Conservation (phyloP, 345 rosid species). For the Linum trigynum region DNA sequence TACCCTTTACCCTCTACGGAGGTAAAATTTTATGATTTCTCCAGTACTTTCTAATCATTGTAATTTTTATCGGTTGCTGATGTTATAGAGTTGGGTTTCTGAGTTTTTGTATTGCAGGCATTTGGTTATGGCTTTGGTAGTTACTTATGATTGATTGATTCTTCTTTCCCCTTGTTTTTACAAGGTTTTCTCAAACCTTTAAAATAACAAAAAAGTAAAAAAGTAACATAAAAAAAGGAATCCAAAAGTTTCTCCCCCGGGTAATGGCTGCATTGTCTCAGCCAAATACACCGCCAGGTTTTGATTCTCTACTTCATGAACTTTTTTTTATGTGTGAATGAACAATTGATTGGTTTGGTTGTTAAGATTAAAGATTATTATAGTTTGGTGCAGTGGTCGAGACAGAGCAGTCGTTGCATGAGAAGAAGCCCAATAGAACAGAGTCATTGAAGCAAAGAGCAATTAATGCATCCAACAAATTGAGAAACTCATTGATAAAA, state of each 20-base stretch:
- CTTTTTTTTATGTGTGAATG: not conserved
- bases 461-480: slow-evolving; percentile 58
- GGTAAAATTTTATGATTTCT: slow-evolving; percentile 23
- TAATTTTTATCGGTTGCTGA: not conserved
- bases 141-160: not conserved
- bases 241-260: not conserved
- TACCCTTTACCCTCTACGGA: slow-evolving; percentile 33
- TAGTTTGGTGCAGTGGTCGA: slow-evolving; percentile 17
- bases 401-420: slow-evolving; percentile 34
- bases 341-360: too few relatives aligned
- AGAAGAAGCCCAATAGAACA: slow-evolving; percentile 37
- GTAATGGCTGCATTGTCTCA: slow-evolving; percentile 30
- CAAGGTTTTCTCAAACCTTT: not conserved
- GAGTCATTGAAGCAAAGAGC: slow-evolving; percentile 64
- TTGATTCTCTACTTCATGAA: slow-evolving; percentile 21
- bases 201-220: not conserved
- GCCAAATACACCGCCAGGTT: slow-evolving; percentile 9
- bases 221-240: too few relatives aligned
- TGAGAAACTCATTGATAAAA: slow-evolving; percentile 50
- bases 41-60: slow-evolving; percentile 3
- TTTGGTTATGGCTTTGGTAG: slow-evolving; percentile 29
- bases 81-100: not conserved
- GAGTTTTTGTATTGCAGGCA: slow-evolving; percentile 22
- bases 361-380: not conserved
- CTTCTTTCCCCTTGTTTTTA: not conserved